Percentiles rank a stretch among this genome's conserved stretches.
Evolutionary conservation across 1,284 basidiomycete genomes (phyloP).

Genomic region (Termitomyces sp.): DNA sequence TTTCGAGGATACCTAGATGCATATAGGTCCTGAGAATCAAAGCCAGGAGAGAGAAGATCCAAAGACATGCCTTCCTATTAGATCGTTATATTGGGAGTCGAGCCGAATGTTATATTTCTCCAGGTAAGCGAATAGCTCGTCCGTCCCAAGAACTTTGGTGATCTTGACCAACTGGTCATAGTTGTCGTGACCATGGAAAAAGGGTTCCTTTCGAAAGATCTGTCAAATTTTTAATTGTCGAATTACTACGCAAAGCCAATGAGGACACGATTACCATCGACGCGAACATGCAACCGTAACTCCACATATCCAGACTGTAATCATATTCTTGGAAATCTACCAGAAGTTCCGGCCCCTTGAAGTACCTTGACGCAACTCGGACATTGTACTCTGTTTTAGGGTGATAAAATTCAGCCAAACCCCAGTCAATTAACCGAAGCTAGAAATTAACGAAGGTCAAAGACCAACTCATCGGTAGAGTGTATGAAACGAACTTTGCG

Average conservation of each 20-base stretch:
- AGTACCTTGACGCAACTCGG: slow-evolving; percentile 94
- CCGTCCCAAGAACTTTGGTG: slow-evolving; percentile 94
- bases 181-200: slow-evolving; percentile 99
- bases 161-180: slow-evolving; percentile 99
- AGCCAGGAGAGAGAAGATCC: slow-evolving; percentile 7
- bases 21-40: slow-evolving; percentile 8
- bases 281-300: slow-evolving; percentile 97
- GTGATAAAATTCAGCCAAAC: slow-evolving; percentile 97
- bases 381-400: slow-evolving; percentile 98
- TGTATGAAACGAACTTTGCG: slow-evolving; percentile 62
- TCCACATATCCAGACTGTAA: slow-evolving; percentile 98
- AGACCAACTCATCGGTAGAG: neutral
- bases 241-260: neutral
- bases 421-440: slow-evolving; percentile 98
- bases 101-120: slow-evolving; percentile 94
- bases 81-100: slow-evolving; percentile 86
- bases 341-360: slow-evolving; percentile 95
- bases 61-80: slow-evolving; percentile 65
- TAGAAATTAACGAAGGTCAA: slow-evolving; percentile 26
- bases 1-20: slow-evolving; percentile 78
- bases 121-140: slow-evolving; percentile 86
- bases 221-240: slow-evolving; percentile 27
- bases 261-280: slow-evolving; percentile 69
- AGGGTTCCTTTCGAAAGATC: slow-evolving; percentile 99
- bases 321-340: slow-evolving; percentile 99